Percentiles rank a stretch among this genome's conserved stretches.
phyloP scores from a whole-genome alignment of 2,329 filamentous ascomycete genomes.

The Kalmusia sp. region DNA sequence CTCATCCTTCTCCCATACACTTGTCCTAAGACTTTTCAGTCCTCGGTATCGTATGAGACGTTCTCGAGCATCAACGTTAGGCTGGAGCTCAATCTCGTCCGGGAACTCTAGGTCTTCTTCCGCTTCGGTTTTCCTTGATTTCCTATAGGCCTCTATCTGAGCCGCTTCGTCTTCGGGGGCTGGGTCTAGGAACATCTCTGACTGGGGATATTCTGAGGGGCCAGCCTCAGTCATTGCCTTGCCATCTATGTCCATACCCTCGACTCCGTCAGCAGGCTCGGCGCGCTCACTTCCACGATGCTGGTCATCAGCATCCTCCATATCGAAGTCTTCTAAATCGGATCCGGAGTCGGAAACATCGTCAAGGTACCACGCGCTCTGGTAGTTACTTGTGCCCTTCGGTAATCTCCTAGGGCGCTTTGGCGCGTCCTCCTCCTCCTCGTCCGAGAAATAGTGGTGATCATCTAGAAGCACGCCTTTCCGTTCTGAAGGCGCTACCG shows the following conservation, averaged over 20 bases:
- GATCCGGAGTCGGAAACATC: constrained; percentile 85
- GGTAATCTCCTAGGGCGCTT: constrained; percentile 77
- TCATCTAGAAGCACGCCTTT: constrained; percentile 95
- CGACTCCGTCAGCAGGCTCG: constrained; percentile 82
- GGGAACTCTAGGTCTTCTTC: constrained; percentile 95
- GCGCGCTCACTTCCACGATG: constrained; percentile 59
- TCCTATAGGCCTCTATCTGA: constrained; percentile 82
- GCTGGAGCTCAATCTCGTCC: constrained; percentile 94
- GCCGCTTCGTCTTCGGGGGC: constrained; percentile 83
- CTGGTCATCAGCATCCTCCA: constrained; percentile 65
- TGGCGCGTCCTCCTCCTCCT: constrained; percentile 68
- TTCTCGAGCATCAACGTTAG: constrained; percentile 84
- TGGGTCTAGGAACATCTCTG: constrained; percentile 85
- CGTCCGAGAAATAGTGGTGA: constrained; percentile 97
- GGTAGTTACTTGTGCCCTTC: constrained; percentile 90
- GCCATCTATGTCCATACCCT: constrained; percentile 63
- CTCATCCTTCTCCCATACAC: constrained; percentile 86
- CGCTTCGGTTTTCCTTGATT: constrained; percentile 78
- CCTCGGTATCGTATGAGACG: constrained; percentile 86
- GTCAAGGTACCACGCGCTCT: constrained; percentile 90
- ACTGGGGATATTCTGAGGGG: constrained; percentile 90
- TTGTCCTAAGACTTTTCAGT: constrained; percentile 87
- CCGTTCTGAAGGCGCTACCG: constrained; percentile 56
- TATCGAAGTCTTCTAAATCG: constrained; percentile 69
- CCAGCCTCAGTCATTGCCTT: constrained; percentile 74